A percentile compares a stretch with the other conserved stretches of the same genome.
Conservation (phyloP, 1,284 basidiomycete species). For the Malassezia globosa region DNA sequence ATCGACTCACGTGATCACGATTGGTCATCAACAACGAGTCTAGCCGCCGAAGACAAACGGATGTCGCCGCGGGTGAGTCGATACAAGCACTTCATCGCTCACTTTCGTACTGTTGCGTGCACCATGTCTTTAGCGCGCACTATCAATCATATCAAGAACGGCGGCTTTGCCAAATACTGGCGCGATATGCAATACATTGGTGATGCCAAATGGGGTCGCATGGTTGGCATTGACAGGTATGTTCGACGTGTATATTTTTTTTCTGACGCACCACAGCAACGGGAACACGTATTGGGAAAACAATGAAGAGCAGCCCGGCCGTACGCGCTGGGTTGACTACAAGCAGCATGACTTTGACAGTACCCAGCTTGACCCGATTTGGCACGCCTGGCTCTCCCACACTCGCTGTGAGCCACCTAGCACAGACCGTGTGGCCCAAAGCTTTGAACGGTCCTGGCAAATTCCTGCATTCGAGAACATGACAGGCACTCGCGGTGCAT, state of each 20-base stretch:
- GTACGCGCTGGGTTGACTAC: slow-evolving; percentile 45
- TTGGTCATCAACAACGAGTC: too few relatives aligned
- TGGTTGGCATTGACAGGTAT: slow-evolving; percentile 40
- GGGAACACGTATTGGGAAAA: slow-evolving; percentile 47
- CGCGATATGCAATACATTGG: slow-evolving; percentile 43
- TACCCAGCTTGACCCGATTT: slow-evolving; percentile 39
- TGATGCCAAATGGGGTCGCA: slow-evolving; percentile 42
- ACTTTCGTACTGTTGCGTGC: too few relatives aligned
- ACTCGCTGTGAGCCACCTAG: slow-evolving; percentile 34
- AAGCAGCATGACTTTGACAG: slow-evolving; percentile 37
- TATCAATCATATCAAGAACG: slow-evolving; percentile 35
- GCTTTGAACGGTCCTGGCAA: slow-evolving; percentile 33
- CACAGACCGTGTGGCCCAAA: slow-evolving; percentile 23
- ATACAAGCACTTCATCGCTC: too few relatives aligned
- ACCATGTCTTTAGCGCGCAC: slow-evolving; percentile 42
- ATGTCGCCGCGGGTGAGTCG: too few relatives aligned
- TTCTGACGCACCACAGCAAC: slow-evolving; percentile 15
- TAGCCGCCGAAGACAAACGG: too few relatives aligned
- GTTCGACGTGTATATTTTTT: neutral
- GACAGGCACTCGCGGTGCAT: slow-evolving; percentile 39
- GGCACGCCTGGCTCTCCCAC: slow-evolving; percentile 44
- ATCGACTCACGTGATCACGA: too few relatives aligned
- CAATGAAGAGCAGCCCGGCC: slow-evolving; percentile 34
- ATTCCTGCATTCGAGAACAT: slow-evolving; percentile 31
- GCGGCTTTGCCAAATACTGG: slow-evolving; percentile 39